Base-by-base conservation (phyloP, 371 early-diverging fungal species). In the Syncephalastrum racemosum region DNA sequence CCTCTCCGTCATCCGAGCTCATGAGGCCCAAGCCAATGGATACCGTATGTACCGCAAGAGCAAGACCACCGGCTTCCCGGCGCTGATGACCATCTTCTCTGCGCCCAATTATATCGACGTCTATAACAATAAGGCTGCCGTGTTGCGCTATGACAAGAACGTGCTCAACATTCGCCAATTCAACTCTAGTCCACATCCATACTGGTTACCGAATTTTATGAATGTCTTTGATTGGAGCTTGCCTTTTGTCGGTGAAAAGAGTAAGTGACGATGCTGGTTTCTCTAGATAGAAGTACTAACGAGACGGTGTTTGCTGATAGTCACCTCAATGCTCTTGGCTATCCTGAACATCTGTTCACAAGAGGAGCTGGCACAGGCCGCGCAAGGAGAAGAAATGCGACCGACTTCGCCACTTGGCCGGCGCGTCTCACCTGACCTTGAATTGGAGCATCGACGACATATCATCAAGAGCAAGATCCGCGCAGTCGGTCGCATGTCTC, bases 221-320 rank as follows among this genome's bases (percentile, higher is more conserved):
- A 95, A 99, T 73, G 96, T 94, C 4, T 96, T 99, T 62, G 93
- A 93, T 25, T 98, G 99, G 98, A 93, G 93, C 36, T 73, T 98
- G 56, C 98, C 99, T 1, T 99, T 99, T 82, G 95, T 99, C 18
- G 94, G 96, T 44, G 98, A 98, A 79, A 97, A 98, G 72, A 91
- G 94, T 93, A 80, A 50, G 81, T 68, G 20, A n/a, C 12, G 13
- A 13, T 19, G 39, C 18, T 40, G 18, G 5, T 15, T 42, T n/a
- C n/a, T n/a, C 15, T 19, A 31, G n/a, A 31, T 12, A 18, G 7
- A 50, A 4, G 53, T 15, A 24, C 43, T 51, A 20, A 58, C 20
- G 12, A n/a, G 13, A 18, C 25, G 1, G 16, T 13, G 12, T 43
- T 7, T 16, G 18, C 1, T 16, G 52, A 13, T 72, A 94, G 92